phyloP scores from a whole-genome alignment of 2,329 filamentous ascomycete species.

The Colletotrichum acutatum region DNA sequence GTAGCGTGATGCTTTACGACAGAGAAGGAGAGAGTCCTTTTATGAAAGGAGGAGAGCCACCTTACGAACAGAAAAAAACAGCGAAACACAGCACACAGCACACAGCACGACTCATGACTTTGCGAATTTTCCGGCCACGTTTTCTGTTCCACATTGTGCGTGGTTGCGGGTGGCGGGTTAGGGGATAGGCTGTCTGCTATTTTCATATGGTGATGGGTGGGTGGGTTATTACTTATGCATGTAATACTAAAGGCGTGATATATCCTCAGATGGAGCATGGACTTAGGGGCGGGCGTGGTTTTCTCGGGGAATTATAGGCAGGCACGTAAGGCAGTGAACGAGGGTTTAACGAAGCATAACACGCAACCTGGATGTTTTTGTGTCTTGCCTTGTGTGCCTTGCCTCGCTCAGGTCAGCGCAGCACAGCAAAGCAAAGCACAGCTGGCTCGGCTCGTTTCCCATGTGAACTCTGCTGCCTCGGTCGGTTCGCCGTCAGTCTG shows the following conservation, averaged over 20 bases:
- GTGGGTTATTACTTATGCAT: constrained; percentile 11
- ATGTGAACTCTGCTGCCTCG: constrained; percentile 22
- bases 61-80: not conserved
- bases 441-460: constrained; percentile 8
- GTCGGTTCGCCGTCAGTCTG: not conserved
- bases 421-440: not conserved
- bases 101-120: constrained; percentile 16
- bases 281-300: not conserved
- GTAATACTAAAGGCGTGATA: constrained; percentile 19
- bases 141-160: constrained; percentile 15
- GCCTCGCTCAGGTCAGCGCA: not conserved
- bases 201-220: not conserved
- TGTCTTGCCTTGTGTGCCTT: not conserved
- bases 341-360: not conserved
- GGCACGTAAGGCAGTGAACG: not conserved
- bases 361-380: not conserved
- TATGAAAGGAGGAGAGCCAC: not conserved
- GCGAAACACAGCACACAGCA: not conserved
- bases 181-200: not conserved
- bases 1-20: constrained; percentile 9
- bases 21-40: too few species aligned
- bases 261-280: constrained; percentile 6
- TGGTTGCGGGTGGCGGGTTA: not conserved
- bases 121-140: not conserved
- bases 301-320: not conserved